A percentile compares a stretch with the other conserved stretches of the same genome.
Evolutionary conservation across 139 green algal genomes (phyloP).

Genomic region (Tetradesmus lagerheimii): DNA sequence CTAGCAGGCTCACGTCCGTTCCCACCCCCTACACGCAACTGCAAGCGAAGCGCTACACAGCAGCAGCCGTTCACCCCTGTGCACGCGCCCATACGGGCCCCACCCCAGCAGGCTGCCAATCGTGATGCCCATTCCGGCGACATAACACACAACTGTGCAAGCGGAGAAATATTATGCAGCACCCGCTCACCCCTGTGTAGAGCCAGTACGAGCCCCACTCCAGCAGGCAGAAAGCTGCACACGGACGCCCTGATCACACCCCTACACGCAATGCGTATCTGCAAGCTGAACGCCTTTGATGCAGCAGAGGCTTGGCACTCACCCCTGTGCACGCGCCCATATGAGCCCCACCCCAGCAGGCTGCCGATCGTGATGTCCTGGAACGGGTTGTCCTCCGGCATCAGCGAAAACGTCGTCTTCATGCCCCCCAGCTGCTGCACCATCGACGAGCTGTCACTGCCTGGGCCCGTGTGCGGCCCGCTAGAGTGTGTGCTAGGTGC

Average conservation of each 20-base stretch:
- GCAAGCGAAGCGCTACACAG: too few species aligned
- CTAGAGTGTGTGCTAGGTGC: slow-evolving; percentile 18
- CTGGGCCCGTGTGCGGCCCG: background rate
- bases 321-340: slow-evolving; percentile 48
- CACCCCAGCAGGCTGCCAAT: slow-evolving; percentile 43
- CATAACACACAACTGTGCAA: too few species aligned
- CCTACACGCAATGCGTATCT: too few species aligned
- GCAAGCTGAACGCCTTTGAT: too few species aligned
- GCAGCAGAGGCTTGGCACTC: too few species aligned
- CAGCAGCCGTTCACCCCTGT: slow-evolving; percentile 37
- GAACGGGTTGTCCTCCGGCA: slow-evolving; percentile 52
- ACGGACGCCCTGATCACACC: too few species aligned
- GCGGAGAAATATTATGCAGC: too few species aligned
- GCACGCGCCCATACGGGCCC: slow-evolving; percentile 43
- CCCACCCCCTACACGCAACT: too few species aligned
- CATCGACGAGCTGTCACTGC: background rate
- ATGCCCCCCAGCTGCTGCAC: background rate
- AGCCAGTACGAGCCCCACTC: too few species aligned
- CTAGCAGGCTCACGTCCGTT: slow-evolving; percentile 42
- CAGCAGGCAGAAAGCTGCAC: too few species aligned
- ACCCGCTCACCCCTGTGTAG: too few species aligned
- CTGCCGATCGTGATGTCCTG: slow-evolving; percentile 49
- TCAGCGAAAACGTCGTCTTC: slow-evolving; percentile 35
- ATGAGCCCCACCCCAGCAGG: slow-evolving; percentile 49
- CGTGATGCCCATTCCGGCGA: slow-evolving; percentile 49